Base-by-base conservation (phyloP, 2,329 filamentous ascomycete species). In the Talaromyces funiculosus region DNA sequence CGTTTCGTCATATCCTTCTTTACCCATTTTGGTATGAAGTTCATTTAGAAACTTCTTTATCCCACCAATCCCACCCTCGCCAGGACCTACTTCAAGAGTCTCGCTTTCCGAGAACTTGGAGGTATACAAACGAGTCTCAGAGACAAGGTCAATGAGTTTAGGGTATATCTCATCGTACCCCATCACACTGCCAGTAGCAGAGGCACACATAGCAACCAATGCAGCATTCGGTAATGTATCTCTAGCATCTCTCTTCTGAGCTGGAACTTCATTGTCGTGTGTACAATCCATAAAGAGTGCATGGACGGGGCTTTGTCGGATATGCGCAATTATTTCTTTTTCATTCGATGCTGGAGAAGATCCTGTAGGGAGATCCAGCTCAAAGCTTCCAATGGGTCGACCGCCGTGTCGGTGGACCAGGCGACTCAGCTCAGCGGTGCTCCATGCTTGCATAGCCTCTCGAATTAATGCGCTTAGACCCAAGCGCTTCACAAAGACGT, bases 261-360 rank as follows among this genome's bases (percentile, higher is more conserved):
- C 90, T 0, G 94, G 94, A 2, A 91, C 89, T 77, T 99, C 93
- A 68, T 99, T 99, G 77, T 99, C 94, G 73, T 99, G 94, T 0
- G 95, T 99, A 75, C 95, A 99, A 73, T 99, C 95, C 92, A 97
- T 97, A 76, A 99, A 97, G 0, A 99, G 80, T 0, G 93, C 94
- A 66, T 96, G 92, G 0, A 97, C 89, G 3, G 92, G 90, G 3
- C 86, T 90, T n/a, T 89, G 87, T 66, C 90, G 90, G 74, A 99
- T 92, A 63, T 83, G 88, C 65, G 88, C 89, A 65, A 96, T 82
- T 18, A 90, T 84, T 67, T 93, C 88, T 68, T 69, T 69, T 56
- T 63, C 65, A 58, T 64, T 74, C 72, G 66, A 73, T 45, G 66
- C 69, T 59, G 63, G 69, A 57, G 73, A 66, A 62, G 87, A 86